Evolutionary conservation across 768 basidiomycete genomes (phyloP).

Genomic region (Hypsizygus marmoreus): DNA sequence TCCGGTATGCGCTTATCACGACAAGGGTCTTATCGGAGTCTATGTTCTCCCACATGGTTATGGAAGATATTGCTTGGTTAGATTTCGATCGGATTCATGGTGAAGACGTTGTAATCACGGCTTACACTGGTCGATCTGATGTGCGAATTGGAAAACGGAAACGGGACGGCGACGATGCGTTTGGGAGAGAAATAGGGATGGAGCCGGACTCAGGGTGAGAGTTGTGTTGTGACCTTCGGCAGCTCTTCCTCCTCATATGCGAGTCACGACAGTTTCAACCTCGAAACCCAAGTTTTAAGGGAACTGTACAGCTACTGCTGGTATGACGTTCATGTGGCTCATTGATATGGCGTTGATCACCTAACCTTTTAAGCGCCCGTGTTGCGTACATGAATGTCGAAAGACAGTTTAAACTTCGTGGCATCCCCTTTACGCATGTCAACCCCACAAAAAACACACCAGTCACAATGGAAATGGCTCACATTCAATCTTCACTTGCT

Average conservation of each 20-base stretch:
- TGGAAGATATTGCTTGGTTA: slow-evolving; percentile 82
- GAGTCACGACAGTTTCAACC: slow-evolving; percentile 52
- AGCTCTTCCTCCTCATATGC: background rate
- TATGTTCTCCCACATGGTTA: slow-evolving; percentile 59
- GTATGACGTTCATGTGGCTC: slow-evolving; percentile 38
- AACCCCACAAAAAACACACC: slow-evolving; percentile 51
- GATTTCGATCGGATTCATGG: slow-evolving; percentile 69
- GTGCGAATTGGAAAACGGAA: slow-evolving; percentile 23
- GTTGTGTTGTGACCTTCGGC: background rate
- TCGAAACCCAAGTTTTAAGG: slow-evolving; percentile 72
- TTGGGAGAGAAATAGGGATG: slow-evolving; percentile 4
- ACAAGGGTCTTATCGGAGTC: slow-evolving; percentile 56
- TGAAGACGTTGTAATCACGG: slow-evolving; percentile 31
- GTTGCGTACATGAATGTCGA: slow-evolving; percentile 91
- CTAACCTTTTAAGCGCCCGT: too few relatives aligned
- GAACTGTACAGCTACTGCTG: slow-evolving; percentile 89
- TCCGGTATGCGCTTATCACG: slow-evolving; percentile 81
- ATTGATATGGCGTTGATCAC: background rate
- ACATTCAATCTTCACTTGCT: slow-evolving; percentile 71
- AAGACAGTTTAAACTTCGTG: slow-evolving; percentile 79
- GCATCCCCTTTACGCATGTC: slow-evolving; percentile 77
- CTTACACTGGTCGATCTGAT: slow-evolving; percentile 23
- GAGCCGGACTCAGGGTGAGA: slow-evolving; percentile 20
- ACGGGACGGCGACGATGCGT: slow-evolving; percentile 15
- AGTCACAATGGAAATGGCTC: slow-evolving; percentile 46